Base-by-base conservation (phyloP, 2,329 filamentous ascomycete species). In the Penicillium sclerotigenum region DNA sequence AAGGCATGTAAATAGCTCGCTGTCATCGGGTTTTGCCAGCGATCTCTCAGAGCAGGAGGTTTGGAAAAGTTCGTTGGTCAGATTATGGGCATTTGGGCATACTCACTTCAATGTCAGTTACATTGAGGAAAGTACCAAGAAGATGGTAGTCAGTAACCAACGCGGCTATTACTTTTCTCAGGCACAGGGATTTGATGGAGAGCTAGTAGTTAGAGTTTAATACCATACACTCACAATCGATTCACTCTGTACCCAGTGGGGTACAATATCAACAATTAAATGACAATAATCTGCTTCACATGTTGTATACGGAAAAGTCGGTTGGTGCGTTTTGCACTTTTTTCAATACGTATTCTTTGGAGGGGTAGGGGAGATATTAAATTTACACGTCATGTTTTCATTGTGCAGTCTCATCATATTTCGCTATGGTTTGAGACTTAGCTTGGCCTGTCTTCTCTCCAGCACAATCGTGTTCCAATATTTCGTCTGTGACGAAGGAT, bases 51-150 rank as follows among this genome's bases (percentile, higher is more conserved):
- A 36, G 1, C 68, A 79, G 47, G 28, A 53, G 13, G 79, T 77
- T 52, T 80, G 73, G 74, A 69, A 51, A 31, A 72, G 65, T 52
- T 56, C 54, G 0, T 66, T 56, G 4, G 77, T 80, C 5, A 68
- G 65, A 34, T 22, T 78, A 3, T 80, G 78, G 79, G 78, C 73
- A 2, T 80, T 79, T 67, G 77, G 79, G 2, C 78, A 81, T 60
- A 81, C 78, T 13, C 79, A 81, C 64, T 79, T 69, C 58, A 78
- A 76, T 59, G 77, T 72, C 61, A 69, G 74, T 48, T 79, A 74
- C 50, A 45, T 58, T 8, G 70, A 73, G 14, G 65, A 65, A 5
- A 47, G 53, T 45, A 67, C 59, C 6, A 65, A 65, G 14, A 76
- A 71, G 38, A 64, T 71, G 42, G 65, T 77, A 10, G 38, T 77